Base-by-base conservation (phyloP, 73 alveolate genomes). In the Paramecium pentaurelia region DNA sequence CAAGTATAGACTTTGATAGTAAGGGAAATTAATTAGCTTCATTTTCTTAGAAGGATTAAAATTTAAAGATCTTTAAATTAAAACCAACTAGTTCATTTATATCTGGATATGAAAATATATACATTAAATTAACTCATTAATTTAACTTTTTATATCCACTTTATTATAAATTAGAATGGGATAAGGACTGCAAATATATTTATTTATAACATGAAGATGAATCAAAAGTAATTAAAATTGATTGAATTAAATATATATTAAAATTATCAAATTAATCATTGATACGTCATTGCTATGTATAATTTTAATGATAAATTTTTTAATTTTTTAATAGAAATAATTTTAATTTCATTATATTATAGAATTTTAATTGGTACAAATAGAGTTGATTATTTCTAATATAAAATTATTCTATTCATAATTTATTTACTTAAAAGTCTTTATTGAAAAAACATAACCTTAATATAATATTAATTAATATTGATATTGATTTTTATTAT, bases 21-120 rank as follows among this genome's bases (percentile, higher is more conserved):
- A 42, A 80, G 18, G 91, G 91, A 8, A 80, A 22, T 42, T 45
- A 80, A 80, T 80, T 80, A 80, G 91, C 91, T 27, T 44, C 91
- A 80, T 80, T 44, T 49, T 80, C 91, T 40, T 44, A 25, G 16
- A 80, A 80, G 45, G 91, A 80, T 80, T 20, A 80, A 36, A 80
- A 80, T 49, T 27, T 80, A 42, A 80, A 80, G 18, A 49, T 80
- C 20, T 80, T 80, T 36, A 45, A 18, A 80, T 47, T 80, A 40
- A 80, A 80, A 49, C 91, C 91, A 42, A 49, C 91, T 9, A 36
- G 75, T 18, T 80, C 91, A 1, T 80, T 80, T 49, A 10, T 80
- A 45, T 80, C 45, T 45, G 58, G 75, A 10, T 44, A 45, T 80
- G 91, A 80, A 20, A 80, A 80, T 80, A 77, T 80, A 10, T 80